Conservation (phyloP, 2,329 filamentous ascomycete species). For the Penicillium sp. region DNA sequence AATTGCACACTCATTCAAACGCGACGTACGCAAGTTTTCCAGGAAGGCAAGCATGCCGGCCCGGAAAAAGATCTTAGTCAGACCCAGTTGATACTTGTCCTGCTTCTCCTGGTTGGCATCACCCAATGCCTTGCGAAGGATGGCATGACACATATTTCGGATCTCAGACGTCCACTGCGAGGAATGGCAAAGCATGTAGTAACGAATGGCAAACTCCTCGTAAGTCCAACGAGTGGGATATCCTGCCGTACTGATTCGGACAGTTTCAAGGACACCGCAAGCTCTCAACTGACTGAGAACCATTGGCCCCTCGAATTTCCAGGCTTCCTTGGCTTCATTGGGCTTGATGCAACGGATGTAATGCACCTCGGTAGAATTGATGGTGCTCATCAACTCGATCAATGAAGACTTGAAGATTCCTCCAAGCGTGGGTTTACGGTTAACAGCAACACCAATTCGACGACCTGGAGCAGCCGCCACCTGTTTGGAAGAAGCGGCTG, state of each 20-base stretch:
- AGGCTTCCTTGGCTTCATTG: constrained; percentile 91
- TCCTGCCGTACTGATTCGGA: constrained; percentile 92
- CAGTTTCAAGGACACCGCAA: constrained; percentile 97
- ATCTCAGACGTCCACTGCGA: constrained; percentile 90
- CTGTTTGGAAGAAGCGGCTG: constrained; percentile 65
- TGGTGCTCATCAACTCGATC: constrained; percentile 96
- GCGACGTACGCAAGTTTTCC: constrained; percentile 84
- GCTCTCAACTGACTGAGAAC: constrained; percentile 93
- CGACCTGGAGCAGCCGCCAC: constrained; percentile 64
- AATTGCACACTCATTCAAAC: constrained; percentile 87
- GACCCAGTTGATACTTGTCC: constrained; percentile 95
- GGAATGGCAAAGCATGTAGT: constrained; percentile 96
- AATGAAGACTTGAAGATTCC: constrained; percentile 98
- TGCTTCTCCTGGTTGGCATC: constrained; percentile 65
- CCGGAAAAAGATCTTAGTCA: constrained; percentile 99
- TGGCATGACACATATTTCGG: constrained; percentile 86
- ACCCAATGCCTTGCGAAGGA: constrained; percentile 80
- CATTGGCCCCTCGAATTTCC: constrained; percentile 99
- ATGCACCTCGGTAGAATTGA: constrained; percentile 96
- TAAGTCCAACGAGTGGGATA: constrained; percentile 99
- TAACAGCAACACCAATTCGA: constrained; percentile 85
- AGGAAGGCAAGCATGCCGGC: constrained; percentile 98
- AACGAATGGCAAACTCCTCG: constrained; percentile 93
- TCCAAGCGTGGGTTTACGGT: constrained; percentile 92
- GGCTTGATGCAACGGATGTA: constrained; percentile 99